These are phyloP conservation scores for Chenopodium suecicum DNA, from an alignment of 148 eudicot genomes.

Conservation along the genomic window DNA sequence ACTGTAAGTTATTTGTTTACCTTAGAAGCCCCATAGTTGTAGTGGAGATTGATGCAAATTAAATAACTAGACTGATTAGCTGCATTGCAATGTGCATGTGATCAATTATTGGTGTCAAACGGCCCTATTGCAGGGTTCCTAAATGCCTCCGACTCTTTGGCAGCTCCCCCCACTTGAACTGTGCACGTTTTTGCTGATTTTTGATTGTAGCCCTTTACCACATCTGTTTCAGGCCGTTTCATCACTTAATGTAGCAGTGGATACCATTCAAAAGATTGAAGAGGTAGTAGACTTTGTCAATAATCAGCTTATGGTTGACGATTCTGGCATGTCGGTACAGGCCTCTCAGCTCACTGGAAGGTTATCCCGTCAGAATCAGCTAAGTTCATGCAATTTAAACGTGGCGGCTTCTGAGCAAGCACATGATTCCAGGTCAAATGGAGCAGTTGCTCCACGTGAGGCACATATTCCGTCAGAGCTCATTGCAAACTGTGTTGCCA, in stretches of 20 bases:
- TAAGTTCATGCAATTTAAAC: slow-evolving; percentile 30
- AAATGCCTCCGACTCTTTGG: not conserved
- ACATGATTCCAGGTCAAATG: slow-evolving; percentile 40
- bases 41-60: not conserved
- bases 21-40: not conserved
- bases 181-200: not conserved
- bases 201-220: slow-evolving; percentile 18
- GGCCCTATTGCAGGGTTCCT: not conserved
- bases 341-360: slow-evolving; percentile 33
- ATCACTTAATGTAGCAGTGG: slow-evolving; percentile 47
- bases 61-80: not conserved
- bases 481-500: slow-evolving; percentile 76
- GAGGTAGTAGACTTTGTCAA: slow-evolving; percentile 65
- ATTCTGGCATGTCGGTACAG: slow-evolving; percentile 37
- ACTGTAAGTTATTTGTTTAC: not conserved
- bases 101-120: not conserved
- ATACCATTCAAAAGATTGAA: slow-evolving; percentile 52
- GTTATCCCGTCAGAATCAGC: slow-evolving; percentile 30
- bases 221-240: slow-evolving; percentile 57
- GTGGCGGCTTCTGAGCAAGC: slow-evolving; percentile 33
- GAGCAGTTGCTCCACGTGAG: slow-evolving; percentile 38
- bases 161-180: slow-evolving; percentile 3
- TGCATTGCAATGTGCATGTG: slow-evolving; percentile 4
- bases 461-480: slow-evolving; percentile 68
- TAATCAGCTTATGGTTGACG: slow-evolving; percentile 51